phyloP scores from a whole-genome alignment of 768 basidiomycete genomes.

The Neoboletus magnificus region DNA sequence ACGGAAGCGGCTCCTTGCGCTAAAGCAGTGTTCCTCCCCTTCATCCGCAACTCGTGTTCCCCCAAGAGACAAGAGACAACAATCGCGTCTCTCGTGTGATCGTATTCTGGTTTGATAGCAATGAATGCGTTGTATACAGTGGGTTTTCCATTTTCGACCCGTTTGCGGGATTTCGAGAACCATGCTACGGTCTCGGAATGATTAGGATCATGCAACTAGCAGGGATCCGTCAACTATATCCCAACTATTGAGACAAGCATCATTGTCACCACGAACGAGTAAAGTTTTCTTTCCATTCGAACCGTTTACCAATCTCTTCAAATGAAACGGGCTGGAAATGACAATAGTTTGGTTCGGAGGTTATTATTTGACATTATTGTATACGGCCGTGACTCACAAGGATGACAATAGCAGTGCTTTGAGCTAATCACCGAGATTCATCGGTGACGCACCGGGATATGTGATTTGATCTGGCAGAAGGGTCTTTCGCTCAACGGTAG shows the following conservation, averaged over 20 bases:
- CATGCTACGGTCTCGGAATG: not conserved
- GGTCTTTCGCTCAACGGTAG: not conserved
- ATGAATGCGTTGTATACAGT: not conserved
- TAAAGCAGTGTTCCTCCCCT: not conserved
- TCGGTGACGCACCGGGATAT: not conserved
- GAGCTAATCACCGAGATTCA: not conserved
- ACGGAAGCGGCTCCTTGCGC: not conserved
- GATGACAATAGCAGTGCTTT: no score
- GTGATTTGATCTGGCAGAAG: constrained; percentile 1
- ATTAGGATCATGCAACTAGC: not conserved
- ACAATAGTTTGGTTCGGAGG: not conserved
- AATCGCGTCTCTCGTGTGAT: not conserved
- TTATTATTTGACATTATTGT: not conserved
- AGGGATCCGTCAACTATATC: not conserved
- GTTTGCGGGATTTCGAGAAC: not conserved
- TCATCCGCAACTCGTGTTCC: not conserved
- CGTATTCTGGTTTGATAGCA: constrained; percentile 1
- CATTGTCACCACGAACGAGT: not conserved
- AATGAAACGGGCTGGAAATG: not conserved
- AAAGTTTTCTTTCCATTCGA: constrained; percentile 3
- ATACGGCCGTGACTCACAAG: no score
- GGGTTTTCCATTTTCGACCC: not conserved
- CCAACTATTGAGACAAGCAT: not conserved
- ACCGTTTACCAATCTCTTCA: not conserved
- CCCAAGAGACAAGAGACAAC: constrained; percentile 5